Percentiles rank a stretch among this genome's conserved stretches.
Conservation (phyloP, 192 early-diverging fungal species). For the Helicostylum pulchrum region DNA sequence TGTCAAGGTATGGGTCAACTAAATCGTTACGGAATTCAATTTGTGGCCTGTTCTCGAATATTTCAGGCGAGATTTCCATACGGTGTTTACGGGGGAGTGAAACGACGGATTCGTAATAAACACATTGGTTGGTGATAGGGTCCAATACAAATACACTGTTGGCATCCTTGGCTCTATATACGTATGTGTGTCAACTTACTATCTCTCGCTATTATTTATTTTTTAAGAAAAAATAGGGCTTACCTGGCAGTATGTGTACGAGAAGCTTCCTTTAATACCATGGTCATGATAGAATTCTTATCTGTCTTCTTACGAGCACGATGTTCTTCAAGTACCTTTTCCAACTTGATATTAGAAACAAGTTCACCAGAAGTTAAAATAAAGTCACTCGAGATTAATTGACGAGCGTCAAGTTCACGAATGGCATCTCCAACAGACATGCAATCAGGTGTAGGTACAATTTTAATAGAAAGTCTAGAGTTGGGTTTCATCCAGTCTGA, state of each 20-base stretch:
- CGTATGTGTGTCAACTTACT: too few relatives aligned
- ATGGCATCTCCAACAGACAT: constrained; percentile 89
- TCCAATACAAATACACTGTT: constrained; percentile 88
- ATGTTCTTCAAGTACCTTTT: constrained; percentile 76
- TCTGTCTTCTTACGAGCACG: constrained; percentile 65
- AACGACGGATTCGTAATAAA: constrained; percentile 72
- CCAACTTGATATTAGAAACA: constrained; percentile 85
- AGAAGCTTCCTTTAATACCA: constrained; percentile 79
- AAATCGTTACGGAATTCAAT: constrained; percentile 87
- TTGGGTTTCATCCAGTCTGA: constrained; percentile 73
- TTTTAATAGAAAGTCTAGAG: constrained; percentile 65
- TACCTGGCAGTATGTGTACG: constrained; percentile 46
- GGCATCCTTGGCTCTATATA: constrained; percentile 54
- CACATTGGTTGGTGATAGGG: constrained; percentile 66
- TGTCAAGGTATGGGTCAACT: constrained; percentile 89
- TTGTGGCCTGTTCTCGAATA: constrained; percentile 62
- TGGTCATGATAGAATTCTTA: constrained; percentile 90
- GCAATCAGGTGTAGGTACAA: constrained; percentile 70
- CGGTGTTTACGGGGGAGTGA: constrained; percentile 55
- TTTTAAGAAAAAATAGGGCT: too few relatives aligned
- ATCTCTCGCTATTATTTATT: not conserved
- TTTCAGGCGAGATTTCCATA: constrained; percentile 56
- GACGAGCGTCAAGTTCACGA: constrained; percentile 80
- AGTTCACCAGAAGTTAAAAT: constrained; percentile 89
- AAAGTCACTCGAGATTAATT: constrained; percentile 83